These are phyloP conservation scores for Acarospora socialis DNA, from an alignment of 2,329 filamentous ascomycete genomes.

Conservation along the genomic window DNA sequence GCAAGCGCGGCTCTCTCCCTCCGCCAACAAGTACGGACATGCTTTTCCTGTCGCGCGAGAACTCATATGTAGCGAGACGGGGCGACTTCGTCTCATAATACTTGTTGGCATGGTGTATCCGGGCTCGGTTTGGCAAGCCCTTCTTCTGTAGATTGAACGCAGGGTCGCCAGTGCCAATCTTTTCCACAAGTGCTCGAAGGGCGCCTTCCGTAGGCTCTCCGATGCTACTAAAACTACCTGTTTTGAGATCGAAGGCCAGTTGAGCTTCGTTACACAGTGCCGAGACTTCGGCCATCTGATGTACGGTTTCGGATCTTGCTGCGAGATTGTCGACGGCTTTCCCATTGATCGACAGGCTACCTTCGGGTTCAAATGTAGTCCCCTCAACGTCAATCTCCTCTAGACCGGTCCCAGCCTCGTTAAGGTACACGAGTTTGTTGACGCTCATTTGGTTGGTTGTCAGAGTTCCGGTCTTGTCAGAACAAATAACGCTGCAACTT, in stretches of 20 bases:
- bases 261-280: conserved; percentile 80
- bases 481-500: conserved; percentile 99
- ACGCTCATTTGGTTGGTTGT: conserved; percentile 99
- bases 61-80: conserved; percentile 80
- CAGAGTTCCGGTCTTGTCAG: conserved; percentile 95
- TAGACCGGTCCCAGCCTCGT: conserved; percentile 55
- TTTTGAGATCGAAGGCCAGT: conserved; percentile 67
- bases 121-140: conserved; percentile 38
- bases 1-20: conserved; percentile 57
- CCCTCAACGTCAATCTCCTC: conserved; percentile 84
- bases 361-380: conserved; percentile 78
- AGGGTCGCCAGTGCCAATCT: conserved; percentile 70
- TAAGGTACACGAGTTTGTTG: conserved; percentile 76
- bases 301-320: conserved; percentile 58
- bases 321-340: conserved; percentile 54
- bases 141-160: conserved; percentile 39
- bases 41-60: conserved; percentile 94
- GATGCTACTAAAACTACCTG: conserved; percentile 61
- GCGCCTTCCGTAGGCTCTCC: conserved; percentile 95
- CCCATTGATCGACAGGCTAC: conserved; percentile 55
- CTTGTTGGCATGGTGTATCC: conserved; percentile 67
- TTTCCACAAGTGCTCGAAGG: conserved; percentile 79
- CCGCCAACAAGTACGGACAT: conserved; percentile 88
- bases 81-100: conserved; percentile 66
- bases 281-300: conserved; percentile 57